These are phyloP conservation scores for Pyrrhoderma noxium DNA, from an alignment of 1,284 basidiomycete genomes.

Conservation along the genomic window DNA sequence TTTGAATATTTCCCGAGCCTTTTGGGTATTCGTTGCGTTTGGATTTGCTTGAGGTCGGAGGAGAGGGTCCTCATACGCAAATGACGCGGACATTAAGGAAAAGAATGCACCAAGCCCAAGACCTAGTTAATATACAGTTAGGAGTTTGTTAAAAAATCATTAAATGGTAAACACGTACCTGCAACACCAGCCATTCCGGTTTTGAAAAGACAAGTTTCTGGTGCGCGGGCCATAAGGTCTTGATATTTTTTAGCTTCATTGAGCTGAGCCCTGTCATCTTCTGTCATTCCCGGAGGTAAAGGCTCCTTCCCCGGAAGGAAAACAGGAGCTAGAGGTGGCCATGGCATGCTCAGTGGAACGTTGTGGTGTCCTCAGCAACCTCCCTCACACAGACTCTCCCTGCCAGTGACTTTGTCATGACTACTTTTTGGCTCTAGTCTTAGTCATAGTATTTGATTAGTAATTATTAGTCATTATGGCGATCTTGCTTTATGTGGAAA, in stretches of 20 bases:
- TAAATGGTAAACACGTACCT: constrained; percentile 44
- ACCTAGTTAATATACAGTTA: constrained; percentile 39
- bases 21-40: constrained; percentile 59
- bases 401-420: not conserved
- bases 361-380: no score
- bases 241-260: constrained; percentile 73
- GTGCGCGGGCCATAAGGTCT: constrained; percentile 56
- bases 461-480: no score
- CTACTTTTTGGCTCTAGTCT: not conserved
- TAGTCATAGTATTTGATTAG: no score
- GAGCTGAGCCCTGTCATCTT: constrained; percentile 68
- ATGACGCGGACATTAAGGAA: constrained; percentile 91
- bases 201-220: constrained; percentile 85
- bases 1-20: constrained; percentile 82
- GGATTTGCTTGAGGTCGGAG: constrained; percentile 61
- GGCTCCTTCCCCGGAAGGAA: constrained; percentile 65
- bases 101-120: constrained; percentile 94
- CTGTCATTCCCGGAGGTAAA: constrained; percentile 73
- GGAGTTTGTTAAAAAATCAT: constrained; percentile 2
- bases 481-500: no score
- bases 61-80: constrained; percentile 92
- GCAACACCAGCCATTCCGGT: constrained; percentile 70
- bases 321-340: constrained; percentile 38
- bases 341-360: constrained; percentile 15
- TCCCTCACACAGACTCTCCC: not conserved